phyloP scores from a whole-genome alignment of 331 rosid genomes.

The Saraca asoca region DNA sequence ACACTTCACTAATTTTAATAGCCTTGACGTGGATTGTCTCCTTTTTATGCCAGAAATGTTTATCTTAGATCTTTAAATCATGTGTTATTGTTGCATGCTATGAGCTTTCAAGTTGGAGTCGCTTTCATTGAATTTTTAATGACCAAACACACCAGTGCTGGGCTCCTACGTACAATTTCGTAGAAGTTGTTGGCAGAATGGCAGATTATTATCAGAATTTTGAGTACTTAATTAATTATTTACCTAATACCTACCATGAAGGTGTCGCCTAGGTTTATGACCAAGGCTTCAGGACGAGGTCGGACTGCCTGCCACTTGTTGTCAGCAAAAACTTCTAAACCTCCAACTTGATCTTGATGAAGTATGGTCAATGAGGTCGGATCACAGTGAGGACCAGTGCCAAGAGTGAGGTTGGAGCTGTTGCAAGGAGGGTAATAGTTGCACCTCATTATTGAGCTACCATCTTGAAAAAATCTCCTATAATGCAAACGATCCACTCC shows the following conservation, averaged over 20 bases:
- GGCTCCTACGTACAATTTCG: no score
- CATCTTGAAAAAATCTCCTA: conserved; percentile 40
- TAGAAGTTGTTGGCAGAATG: no score
- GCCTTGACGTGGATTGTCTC: background rate
- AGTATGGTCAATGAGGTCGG: conserved; percentile 51
- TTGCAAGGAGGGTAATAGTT: conserved; percentile 48
- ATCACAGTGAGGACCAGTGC: conserved; percentile 57
- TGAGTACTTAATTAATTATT: background rate
- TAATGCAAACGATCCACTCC: conserved; percentile 34
- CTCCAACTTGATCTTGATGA: conserved; percentile 48
- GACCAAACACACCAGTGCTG: no score
- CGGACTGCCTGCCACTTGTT: conserved; percentile 45
- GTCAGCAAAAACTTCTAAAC: conserved; percentile 41
- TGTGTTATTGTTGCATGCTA: background rate
- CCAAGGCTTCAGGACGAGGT: conserved; percentile 43
- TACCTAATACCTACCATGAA: conserved; percentile 36
- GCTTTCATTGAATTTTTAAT: no score
- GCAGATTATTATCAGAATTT: background rate
- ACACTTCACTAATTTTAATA: background rate
- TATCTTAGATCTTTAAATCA: background rate
- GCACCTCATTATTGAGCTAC: conserved; percentile 44
- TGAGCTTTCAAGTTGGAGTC: background rate
- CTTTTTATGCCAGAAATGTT: background rate
- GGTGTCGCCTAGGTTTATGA: conserved; percentile 53
- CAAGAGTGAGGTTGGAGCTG: conserved; percentile 28